A percentile compares a stretch with the other conserved stretches of the same genome.
phyloP scores from a whole-genome alignment of 2,329 filamentous ascomycete genomes.

The Cladosporium cucumerinum region DNA sequence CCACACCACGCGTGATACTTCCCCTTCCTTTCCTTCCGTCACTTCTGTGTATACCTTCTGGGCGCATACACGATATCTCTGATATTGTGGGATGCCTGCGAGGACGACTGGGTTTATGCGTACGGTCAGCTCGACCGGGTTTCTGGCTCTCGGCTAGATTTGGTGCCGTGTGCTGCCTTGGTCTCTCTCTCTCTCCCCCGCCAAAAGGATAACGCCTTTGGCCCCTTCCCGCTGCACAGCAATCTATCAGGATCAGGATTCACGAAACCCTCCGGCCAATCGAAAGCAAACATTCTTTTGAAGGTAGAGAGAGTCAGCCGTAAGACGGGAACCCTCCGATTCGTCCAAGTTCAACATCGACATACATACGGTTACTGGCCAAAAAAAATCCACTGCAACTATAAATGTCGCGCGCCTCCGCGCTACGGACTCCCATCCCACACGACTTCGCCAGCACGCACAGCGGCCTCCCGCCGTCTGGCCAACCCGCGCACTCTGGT shows the following conservation, averaged over 20 bases:
- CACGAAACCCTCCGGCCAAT: neutral
- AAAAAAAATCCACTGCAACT: neutral
- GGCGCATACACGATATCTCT: neutral
- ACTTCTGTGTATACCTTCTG: neutral
- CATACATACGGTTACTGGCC: too few species aligned
- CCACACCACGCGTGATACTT: neutral
- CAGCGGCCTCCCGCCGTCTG: neutral
- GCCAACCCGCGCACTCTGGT: conserved; percentile 1
- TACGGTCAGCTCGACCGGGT: neutral
- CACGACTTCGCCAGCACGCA: neutral
- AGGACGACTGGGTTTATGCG: neutral
- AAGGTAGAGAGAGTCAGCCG: neutral
- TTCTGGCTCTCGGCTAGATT: conserved; percentile 6
- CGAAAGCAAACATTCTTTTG: neutral
- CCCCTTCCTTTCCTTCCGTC: neutral
- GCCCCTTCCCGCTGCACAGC: conserved; percentile 2
- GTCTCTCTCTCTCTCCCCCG: neutral
- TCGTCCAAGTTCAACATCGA: neutral
- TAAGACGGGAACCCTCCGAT: neutral
- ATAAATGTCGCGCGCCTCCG: conserved; percentile 14
- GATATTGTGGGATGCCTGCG: neutral
- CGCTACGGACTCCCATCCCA: conserved; percentile 4
- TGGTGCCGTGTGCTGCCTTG: neutral
- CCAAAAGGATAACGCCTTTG: neutral
- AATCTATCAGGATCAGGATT: conserved; percentile 6